Percentiles rank a stretch among this genome's conserved stretches.
Evolutionary conservation across 371 early-diverging fungal species (phyloP).

Genomic region (Circinella minor): DNA sequence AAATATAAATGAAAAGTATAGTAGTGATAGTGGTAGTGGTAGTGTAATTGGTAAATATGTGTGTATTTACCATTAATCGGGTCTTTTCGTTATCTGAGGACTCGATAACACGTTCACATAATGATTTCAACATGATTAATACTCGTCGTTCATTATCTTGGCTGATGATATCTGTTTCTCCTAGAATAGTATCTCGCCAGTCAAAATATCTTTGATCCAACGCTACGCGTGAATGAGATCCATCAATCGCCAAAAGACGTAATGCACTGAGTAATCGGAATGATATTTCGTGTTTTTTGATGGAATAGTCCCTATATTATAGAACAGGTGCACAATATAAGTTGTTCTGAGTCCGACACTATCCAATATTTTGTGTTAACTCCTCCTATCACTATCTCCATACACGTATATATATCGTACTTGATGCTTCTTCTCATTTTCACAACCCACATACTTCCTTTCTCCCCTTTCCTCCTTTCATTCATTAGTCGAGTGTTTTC

Average conservation of each 20-base stretch:
- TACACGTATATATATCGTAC: too few relatives aligned
- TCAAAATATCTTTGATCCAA: conserved; percentile 43
- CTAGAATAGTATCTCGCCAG: conserved; percentile 63
- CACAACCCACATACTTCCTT: not conserved
- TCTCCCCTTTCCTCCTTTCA: not conserved
- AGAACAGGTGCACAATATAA: not conserved
- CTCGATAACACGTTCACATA: conserved; percentile 28
- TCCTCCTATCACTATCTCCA: too few relatives aligned
- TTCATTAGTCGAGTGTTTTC: not conserved
- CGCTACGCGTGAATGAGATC: conserved; percentile 28
- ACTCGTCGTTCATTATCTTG: conserved; percentile 55
- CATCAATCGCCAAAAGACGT: conserved; percentile 46
- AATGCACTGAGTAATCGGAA: conserved; percentile 55
- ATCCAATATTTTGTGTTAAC: conserved; percentile 3
- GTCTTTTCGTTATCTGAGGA: conserved; percentile 21
- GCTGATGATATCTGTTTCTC: conserved; percentile 55
- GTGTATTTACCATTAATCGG: conserved; percentile 21
- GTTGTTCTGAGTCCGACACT: not conserved
- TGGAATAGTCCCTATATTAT: conserved; percentile 55
- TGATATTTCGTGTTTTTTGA: conserved; percentile 55
- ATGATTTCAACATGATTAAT: conserved; percentile 38
- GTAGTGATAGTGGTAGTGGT: too few relatives aligned
- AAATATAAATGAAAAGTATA: too few relatives aligned
- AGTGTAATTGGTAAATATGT: too few relatives aligned
- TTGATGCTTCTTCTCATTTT: too few relatives aligned